Evolutionary conservation across 257 asterid genomes (phyloP), one percentile per base, ranked within the genome.

Genomic region (Cinchona pubescens): DNA sequence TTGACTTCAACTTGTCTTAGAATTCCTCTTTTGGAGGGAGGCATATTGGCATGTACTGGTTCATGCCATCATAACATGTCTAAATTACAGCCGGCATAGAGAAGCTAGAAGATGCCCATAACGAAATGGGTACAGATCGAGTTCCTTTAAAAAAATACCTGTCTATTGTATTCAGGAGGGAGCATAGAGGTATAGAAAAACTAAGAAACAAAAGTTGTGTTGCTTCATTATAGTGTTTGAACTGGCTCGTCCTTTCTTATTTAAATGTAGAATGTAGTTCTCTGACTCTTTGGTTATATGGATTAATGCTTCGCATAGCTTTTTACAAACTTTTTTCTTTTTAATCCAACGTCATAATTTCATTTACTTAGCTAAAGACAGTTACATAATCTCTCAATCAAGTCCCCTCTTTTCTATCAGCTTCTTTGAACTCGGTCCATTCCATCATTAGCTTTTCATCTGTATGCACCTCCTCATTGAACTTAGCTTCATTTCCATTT

Each of bases 41-140:
- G 67, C 76, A 63, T 67, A 59, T 63, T 12, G 82, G 78, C 27
- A 29, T 68, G 62, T 67, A 72, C 53, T 71, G 79, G 58, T 42
- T 71, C 67, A 21, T 79, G 76, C 79, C 68, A 37, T 76, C 67
- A 78, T 81, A 60, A 67, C 55, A 35, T 80, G 78, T 72, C 59
- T 80, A 38, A 77, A 69, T 67, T 81, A 81, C 49, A 71, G 63
- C 72, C 74, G 75, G 79, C 82, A 58, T 72, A 69, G 82, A 64
- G 82, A 73, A 76, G 79, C 67, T 82, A 75, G 85, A 29, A 75
- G 85, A 29, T 23, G 61, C 80, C 80, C 85, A 65, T 53, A 66
- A 51, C 29, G 46, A 76, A n/a, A 73, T 75, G 82, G 82, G 80
- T 75, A 62, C 76, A 74, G 78, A 78, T 40, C 49, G 75, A 78